Base-by-base conservation (phyloP, 2,329 filamentous ascomycete genomes). In the Phialocephala sp. region DNA sequence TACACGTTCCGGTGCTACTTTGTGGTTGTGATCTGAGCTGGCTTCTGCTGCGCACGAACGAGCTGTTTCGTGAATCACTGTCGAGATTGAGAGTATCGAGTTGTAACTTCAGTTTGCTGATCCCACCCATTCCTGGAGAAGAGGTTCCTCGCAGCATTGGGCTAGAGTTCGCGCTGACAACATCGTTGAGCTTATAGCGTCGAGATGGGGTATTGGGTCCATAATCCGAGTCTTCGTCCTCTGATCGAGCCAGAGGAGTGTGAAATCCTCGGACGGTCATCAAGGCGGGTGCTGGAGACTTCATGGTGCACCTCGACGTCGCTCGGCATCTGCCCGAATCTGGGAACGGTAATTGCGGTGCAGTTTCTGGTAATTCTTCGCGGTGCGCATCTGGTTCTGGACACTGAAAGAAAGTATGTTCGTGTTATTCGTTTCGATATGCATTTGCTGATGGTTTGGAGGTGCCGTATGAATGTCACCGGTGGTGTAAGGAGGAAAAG, bases 31-130 rank as follows among this genome's bases (percentile, higher is more conserved):
- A 71, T 79, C 81, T 76, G 84, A 88, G 70, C 85, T 88, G 66
- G 80, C 83, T 85, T 73, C 81, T 83, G 71, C 78, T 84, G 69
- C 81, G 85, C 22, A 84, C 84, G 73, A 85, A 80, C 39, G 85
- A 88, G 71, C 81, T 85, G 58, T 83, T 83, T 55, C 85, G 84
- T 2, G 87, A 75, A 36, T 76, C 79, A 45, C 76, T 78, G 68
- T 88, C 85, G 15, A 97, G 82, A 73, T 86, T 91, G 62, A 97
- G 81, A 2, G 89, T 87, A 67, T 97, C 93, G 65, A 97, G 84
- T 75, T 95, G 90, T 76, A 90, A 83, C 76, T 93, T 93, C 74
- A 97, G 81, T 72, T 90, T 91, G 74, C 92, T 91, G 72, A 97
- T 93, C 57, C 93, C 93, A 66, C 90, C 89, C 36, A 88, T 74